Evolutionary conservation across 306 rosid genomes (phyloP).

Genomic region (Ormosia semicastrata): DNA sequence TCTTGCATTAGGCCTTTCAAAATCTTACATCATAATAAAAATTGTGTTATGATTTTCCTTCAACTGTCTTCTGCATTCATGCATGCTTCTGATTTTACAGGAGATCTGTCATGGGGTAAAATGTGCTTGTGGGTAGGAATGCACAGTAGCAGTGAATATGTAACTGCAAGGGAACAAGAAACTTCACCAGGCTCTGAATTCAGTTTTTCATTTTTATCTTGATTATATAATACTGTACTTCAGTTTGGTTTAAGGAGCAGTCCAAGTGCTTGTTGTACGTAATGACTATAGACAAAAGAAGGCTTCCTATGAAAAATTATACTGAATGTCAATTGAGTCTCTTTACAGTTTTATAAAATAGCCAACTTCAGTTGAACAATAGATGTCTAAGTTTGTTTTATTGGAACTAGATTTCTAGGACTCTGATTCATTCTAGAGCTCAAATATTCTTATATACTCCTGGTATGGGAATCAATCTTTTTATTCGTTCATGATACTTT

Average conservation of each 20-base stretch:
- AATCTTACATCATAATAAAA: background rate
- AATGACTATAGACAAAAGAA: too few relatives aligned
- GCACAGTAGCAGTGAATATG: conserved; percentile 35
- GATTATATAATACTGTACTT: background rate
- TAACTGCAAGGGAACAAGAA: conserved; percentile 24
- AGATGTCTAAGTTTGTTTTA: background rate
- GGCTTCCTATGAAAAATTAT: background rate
- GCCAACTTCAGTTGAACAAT: background rate
- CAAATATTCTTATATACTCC: background rate
- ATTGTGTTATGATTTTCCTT: background rate
- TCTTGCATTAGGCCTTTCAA: background rate
- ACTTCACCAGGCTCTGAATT: background rate
- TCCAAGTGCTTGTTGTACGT: too few relatives aligned
- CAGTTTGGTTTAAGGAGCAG: background rate
- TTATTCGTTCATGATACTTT: conserved; percentile 22
- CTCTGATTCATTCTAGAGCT: background rate
- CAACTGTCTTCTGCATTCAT: background rate
- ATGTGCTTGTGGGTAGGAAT: conserved; percentile 62
- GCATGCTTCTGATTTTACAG: conserved; percentile 33
- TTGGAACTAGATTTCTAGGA: background rate
- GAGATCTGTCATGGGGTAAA: conserved; percentile 47
- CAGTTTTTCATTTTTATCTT: background rate
- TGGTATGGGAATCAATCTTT: too few relatives aligned
- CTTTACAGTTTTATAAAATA: background rate
- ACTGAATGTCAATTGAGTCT: background rate